Evolutionary conservation across 176 grass and related monocot genomes (phyloP).

Genomic region (Avena atlantica): DNA sequence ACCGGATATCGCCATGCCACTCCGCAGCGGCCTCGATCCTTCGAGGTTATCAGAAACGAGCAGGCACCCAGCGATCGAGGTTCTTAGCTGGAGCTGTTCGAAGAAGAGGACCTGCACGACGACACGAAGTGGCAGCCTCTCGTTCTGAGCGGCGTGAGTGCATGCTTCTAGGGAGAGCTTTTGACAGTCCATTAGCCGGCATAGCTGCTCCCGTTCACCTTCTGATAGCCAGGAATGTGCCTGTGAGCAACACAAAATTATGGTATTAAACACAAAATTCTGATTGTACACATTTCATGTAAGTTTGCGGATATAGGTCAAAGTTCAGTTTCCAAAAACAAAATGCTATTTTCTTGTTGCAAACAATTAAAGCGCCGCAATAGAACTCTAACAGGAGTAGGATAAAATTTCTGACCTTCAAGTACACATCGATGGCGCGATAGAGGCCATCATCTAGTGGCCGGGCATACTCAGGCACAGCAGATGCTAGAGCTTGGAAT

Average conservation of each 20-base stretch:
- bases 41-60: conserved; percentile 86
- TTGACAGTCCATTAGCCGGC: conserved; percentile 86
- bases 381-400: background rate
- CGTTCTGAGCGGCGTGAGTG: conserved; percentile 91
- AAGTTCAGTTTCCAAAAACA: background rate
- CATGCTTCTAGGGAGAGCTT: conserved; percentile 93
- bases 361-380: background rate
- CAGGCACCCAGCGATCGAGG: conserved; percentile 87
- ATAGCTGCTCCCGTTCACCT: conserved; percentile 74
- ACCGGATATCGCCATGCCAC: conserved; percentile 58
- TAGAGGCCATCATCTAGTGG: conserved; percentile 90
- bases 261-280: background rate
- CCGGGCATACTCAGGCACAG: conserved; percentile 81
- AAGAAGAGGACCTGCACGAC: conserved; percentile 94
- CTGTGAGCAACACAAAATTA: conserved; percentile 47
- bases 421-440: conserved; percentile 87
- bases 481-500: conserved; percentile 73
- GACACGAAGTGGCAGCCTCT: conserved; percentile 73
- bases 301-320: background rate
- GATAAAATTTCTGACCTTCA: conserved; percentile 61
- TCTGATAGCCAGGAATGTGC: conserved; percentile 87
- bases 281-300: background rate
- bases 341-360: background rate
- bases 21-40: conserved; percentile 60
- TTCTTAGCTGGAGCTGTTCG: conserved; percentile 87